Percentiles rank a stretch among this genome's conserved stretches.
Evolutionary conservation across 2,329 filamentous ascomycete genomes (phyloP).

Genomic region (Cladophialophora exuberans): DNA sequence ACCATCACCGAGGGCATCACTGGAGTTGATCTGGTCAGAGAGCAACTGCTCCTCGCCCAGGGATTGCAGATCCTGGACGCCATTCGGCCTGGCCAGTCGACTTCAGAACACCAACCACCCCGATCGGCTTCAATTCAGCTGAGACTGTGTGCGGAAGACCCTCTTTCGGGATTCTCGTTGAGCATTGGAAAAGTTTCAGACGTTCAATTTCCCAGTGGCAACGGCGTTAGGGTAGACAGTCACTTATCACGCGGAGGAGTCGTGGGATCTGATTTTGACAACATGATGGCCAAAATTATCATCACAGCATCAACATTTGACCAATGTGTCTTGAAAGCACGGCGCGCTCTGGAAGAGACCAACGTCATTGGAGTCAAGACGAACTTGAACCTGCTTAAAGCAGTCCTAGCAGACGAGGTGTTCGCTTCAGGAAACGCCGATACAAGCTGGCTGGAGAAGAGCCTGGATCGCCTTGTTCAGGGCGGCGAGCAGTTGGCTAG

Average conservation of each 20-base stretch:
- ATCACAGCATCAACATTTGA: constrained; percentile 58
- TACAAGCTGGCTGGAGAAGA: constrained; percentile 61
- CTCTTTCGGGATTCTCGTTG: constrained; percentile 56
- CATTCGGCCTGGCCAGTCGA: constrained; percentile 39
- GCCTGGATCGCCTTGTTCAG: constrained; percentile 48
- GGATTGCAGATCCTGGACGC: constrained; percentile 45
- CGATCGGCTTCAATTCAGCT: constrained; percentile 57
- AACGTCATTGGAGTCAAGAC: constrained; percentile 61
- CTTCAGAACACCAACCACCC: constrained; percentile 42
- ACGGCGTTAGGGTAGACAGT: constrained; percentile 62
- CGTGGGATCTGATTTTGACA: constrained; percentile 61
- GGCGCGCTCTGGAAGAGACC: constrained; percentile 59
- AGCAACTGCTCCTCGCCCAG: constrained; percentile 59
- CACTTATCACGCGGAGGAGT: constrained; percentile 53
- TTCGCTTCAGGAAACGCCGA: constrained; percentile 55
- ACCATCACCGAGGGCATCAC: constrained; percentile 63
- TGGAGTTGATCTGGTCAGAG: constrained; percentile 57
- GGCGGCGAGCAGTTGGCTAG: constrained; percentile 35
- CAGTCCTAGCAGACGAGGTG: constrained; percentile 55
- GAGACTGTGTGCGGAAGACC: constrained; percentile 61
- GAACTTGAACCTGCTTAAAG: constrained; percentile 58
- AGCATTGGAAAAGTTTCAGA: constrained; percentile 63
- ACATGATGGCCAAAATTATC: constrained; percentile 63
- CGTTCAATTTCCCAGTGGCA: constrained; percentile 59
- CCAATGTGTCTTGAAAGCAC: constrained; percentile 57